These are phyloP conservation scores for Hymenoscyphus linearis DNA, from an alignment of 2,329 filamentous ascomycete species.

Conservation along the genomic window DNA sequence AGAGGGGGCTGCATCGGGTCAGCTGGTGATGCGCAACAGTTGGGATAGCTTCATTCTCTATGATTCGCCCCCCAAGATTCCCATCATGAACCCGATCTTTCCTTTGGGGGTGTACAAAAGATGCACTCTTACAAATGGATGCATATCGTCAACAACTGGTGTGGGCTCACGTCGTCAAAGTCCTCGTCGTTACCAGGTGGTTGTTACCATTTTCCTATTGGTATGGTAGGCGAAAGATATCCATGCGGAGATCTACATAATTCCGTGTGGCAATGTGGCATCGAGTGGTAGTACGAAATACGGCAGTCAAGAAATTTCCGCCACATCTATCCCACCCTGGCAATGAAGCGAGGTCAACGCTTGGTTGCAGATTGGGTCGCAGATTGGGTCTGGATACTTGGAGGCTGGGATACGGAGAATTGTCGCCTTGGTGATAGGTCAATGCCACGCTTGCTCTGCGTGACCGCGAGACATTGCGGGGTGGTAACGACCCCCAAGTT, in stretches of 20 bases:
- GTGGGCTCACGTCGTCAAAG: not conserved
- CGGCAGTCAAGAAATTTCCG: not conserved
- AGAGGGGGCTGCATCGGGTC: slow-evolving; percentile 9
- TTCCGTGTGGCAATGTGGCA: not conserved
- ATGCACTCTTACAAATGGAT: not conserved
- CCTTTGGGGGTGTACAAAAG: not conserved
- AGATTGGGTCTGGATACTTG: not conserved
- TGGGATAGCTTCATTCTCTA: slow-evolving; percentile 8
- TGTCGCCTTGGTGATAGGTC: slow-evolving; percentile 9
- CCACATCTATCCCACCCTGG: slow-evolving; percentile 1
- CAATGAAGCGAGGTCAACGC: slow-evolving; percentile 2
- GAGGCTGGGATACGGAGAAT: slow-evolving; percentile 1
- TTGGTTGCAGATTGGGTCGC: slow-evolving; percentile 3
- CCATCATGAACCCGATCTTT: not conserved
- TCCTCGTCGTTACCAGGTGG: not conserved
- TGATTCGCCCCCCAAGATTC: slow-evolving; percentile 11
- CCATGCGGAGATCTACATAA: not conserved
- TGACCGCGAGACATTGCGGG: slow-evolving; percentile 11
- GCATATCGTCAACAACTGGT: not conserved
- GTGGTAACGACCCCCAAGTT: not conserved
- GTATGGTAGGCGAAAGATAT: not conserved
- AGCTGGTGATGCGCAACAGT: slow-evolving; percentile 14
- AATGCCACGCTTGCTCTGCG: slow-evolving; percentile 6
- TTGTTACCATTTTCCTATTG: not conserved
- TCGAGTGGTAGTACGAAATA: not conserved